A percentile compares a stretch with the other conserved stretches of the same genome.
These are phyloP conservation scores for Kernera saxatilis DNA, from an alignment of 345 rosid genomes.

Conservation along the genomic window DNA sequence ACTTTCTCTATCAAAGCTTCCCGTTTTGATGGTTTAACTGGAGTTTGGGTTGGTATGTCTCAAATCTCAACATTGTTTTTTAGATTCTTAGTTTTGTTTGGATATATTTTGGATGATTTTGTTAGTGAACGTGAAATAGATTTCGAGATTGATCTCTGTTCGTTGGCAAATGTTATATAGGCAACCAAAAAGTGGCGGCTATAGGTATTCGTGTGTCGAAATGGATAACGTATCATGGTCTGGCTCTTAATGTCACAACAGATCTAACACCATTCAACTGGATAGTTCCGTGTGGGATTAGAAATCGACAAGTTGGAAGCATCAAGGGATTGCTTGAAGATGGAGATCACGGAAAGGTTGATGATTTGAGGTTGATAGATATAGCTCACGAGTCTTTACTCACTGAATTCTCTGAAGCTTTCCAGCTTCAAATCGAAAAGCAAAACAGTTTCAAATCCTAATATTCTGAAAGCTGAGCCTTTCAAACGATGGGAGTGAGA, in stretches of 20 bases:
- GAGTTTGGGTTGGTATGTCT: constrained; percentile 81
- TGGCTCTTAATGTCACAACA: constrained; percentile 76
- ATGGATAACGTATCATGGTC: constrained; percentile 82
- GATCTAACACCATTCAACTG: constrained; percentile 60
- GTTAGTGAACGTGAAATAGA: neutral
- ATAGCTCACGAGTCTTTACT: constrained; percentile 46
- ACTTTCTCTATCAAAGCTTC: constrained; percentile 71
- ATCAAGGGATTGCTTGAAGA: constrained; percentile 40
- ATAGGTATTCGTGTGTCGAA: constrained; percentile 66
- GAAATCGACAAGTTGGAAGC: constrained; percentile 65
- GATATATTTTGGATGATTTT: neutral
- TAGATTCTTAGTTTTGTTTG: neutral
- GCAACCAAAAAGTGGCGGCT: constrained; percentile 71
- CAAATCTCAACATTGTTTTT: neutral
- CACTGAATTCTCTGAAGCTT: constrained; percentile 61
- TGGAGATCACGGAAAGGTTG: neutral
- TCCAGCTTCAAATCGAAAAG: constrained; percentile 43
- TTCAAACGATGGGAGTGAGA: neutral
- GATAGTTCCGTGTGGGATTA: constrained; percentile 82
- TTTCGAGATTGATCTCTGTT: neutral
- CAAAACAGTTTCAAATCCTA: constrained; percentile 15
- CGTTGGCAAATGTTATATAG: constrained; percentile 33
- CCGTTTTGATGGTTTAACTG: constrained; percentile 68
- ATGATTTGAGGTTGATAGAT: constrained; percentile 39
- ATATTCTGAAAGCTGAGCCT: constrained; percentile 4